These are phyloP conservation scores for Cercospora sp. DNA, from an alignment of 2,329 filamentous ascomycete genomes.

Conservation along the genomic window DNA sequence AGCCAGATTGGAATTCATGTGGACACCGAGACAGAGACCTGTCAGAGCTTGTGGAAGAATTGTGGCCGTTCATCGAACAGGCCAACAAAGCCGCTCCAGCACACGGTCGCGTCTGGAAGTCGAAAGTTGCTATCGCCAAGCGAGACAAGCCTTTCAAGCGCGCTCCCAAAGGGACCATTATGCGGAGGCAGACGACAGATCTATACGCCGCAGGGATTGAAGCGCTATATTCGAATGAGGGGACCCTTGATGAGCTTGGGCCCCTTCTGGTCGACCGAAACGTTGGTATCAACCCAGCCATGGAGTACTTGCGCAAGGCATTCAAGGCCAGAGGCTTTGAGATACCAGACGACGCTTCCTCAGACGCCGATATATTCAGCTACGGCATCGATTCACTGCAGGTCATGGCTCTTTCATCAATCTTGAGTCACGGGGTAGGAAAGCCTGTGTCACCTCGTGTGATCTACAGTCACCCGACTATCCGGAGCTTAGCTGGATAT, in stretches of 20 bases:
- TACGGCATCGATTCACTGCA: slow-evolving; percentile 41
- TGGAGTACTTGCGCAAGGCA: slow-evolving; percentile 19
- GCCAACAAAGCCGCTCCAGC: slow-evolving; percentile 18
- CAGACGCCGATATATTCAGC: slow-evolving; percentile 39
- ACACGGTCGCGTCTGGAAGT: slow-evolving; percentile 47
- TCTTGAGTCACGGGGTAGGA: slow-evolving; percentile 27
- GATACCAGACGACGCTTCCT: slow-evolving; percentile 22
- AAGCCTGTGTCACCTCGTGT: slow-evolving; percentile 32
- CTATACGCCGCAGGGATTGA: slow-evolving; percentile 52
- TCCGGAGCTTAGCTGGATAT: slow-evolving; percentile 30
- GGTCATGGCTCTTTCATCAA: slow-evolving; percentile 32
- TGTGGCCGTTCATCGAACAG: slow-evolving; percentile 25
- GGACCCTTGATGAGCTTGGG: slow-evolving; percentile 21
- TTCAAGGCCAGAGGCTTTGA: slow-evolving; percentile 23
- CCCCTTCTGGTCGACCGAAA: background rate
- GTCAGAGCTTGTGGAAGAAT: slow-evolving; percentile 18
- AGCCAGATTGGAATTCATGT: slow-evolving; percentile 30
- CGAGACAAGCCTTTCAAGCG: slow-evolving; percentile 48
- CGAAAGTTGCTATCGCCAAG: slow-evolving; percentile 47
- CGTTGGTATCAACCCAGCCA: slow-evolving; percentile 23
- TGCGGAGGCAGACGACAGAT: slow-evolving; percentile 21
- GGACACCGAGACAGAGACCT: slow-evolving; percentile 16
- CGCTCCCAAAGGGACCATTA: slow-evolving; percentile 20
- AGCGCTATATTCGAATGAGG: slow-evolving; percentile 43
- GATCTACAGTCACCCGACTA: slow-evolving; percentile 38